Percentiles rank a stretch among this genome's conserved stretches.
Conservation (phyloP, 2,329 filamentous ascomycete genomes). For the Scleromitrula shiraiana region DNA sequence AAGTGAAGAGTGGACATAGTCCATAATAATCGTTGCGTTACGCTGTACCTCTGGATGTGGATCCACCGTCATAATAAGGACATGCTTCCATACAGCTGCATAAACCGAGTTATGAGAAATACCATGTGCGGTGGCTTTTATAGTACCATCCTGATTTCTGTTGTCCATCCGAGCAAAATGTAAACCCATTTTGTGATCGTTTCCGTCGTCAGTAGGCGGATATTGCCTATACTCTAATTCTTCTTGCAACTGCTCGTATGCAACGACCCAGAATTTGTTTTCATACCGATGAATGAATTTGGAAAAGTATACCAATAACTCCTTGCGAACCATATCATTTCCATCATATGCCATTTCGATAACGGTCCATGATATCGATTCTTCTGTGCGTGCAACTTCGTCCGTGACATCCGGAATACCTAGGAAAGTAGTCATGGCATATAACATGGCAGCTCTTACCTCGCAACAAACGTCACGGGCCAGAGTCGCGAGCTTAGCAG, state of each 20-base stretch:
- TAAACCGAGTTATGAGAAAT: conserved; percentile 84
- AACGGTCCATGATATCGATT: conserved; percentile 80
- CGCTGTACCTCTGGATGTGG: conserved; percentile 88
- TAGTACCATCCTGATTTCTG: conserved; percentile 48
- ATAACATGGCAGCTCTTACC: conserved; percentile 85
- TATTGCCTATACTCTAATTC: conserved; percentile 63
- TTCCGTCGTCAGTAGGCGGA: conserved; percentile 46
- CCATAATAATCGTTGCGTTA: conserved; percentile 76
- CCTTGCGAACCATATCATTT: conserved; percentile 87
- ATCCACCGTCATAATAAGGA: conserved; percentile 84
- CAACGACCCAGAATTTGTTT: conserved; percentile 83
- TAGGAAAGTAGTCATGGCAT: conserved; percentile 88
- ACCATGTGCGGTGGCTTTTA: conserved; percentile 48
- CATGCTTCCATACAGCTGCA: conserved; percentile 88
- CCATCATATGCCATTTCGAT: conserved; percentile 90
- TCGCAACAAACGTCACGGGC: conserved; percentile 83
- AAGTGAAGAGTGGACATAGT: conserved; percentile 73
- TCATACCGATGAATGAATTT: conserved; percentile 85
- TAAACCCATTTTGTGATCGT: conserved; percentile 53
- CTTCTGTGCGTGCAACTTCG: conserved; percentile 84
- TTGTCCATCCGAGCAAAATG: conserved; percentile 52
- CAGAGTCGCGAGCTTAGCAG: conserved; percentile 69
- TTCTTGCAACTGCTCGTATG: conserved; percentile 82
- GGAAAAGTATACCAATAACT: conserved; percentile 88
- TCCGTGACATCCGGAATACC: conserved; percentile 89